Evolutionary conservation across 345 rosid species (phyloP), one percentile per base, ranked within the genome.

Genomic region (Brassica carinata): DNA sequence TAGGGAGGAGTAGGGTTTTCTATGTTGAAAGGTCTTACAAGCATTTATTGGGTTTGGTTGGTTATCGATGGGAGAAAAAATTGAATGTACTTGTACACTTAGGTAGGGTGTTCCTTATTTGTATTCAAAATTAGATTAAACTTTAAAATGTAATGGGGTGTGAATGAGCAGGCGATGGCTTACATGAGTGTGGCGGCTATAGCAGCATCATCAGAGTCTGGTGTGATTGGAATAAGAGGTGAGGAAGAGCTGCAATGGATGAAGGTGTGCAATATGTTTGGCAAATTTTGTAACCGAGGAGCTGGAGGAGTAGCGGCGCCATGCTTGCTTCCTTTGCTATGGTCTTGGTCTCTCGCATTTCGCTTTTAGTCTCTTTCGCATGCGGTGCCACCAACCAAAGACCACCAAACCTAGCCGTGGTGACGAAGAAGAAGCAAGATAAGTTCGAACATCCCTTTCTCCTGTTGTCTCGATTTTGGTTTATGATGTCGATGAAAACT

Each of bases 281-380:
- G 90, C 30, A 89, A 90, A 85, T 96, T 89, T 83, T 93, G 99
- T 29, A 88, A 88, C 87, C 94, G 78, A 84, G 84, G 85, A 5
- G 90, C 87, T 38, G 90, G 81, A 74, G 98, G 97, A 38, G 76
- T 90, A 3, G 90, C 77, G 4, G 79, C 1, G 91, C 96, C 0
- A 8, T 92, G 63, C 38, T 93, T 23, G 96, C 80, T 3, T 73
- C 91, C 71, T 2, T 89, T 1, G 63, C 92, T 72, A 88, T 82
- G 90, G 94, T 90, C 53, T 72, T 71, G 5, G 73, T 90, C 62
- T 90, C 98, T 6, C 83, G 88, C 69, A 80, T 93, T 11, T 96
- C 0, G 91, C 97, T 3, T 96, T 91, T 83, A 72, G 91, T 71
- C 95, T 96, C 71, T 96, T 96, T 74, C 93, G 98, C 2, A 79